Conservation (phyloP, 1,284 basidiomycete species). For the Agaricales sp. region DNA sequence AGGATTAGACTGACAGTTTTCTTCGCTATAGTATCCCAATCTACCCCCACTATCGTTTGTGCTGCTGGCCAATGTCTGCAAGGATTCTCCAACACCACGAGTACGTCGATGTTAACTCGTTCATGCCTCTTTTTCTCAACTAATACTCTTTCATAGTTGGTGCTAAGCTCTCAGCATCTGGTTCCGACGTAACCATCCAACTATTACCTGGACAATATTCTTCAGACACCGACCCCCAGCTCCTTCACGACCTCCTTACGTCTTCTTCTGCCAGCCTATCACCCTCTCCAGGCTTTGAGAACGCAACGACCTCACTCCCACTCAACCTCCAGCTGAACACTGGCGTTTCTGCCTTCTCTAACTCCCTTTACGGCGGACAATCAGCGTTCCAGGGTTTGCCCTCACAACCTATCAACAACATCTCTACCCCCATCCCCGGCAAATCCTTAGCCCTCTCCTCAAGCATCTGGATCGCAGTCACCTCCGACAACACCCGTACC, state of each 20-base stretch:
- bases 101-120: slow-evolving; percentile 31
- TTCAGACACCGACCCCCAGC: slow-evolving; percentile 54
- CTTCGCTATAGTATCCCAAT: neutral
- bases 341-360: slow-evolving; percentile 51
- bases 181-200: slow-evolving; percentile 39
- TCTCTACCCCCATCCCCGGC: slow-evolving; percentile 39
- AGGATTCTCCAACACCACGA: slow-evolving; percentile 59
- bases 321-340: slow-evolving; percentile 53
- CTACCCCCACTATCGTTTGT: slow-evolving; percentile 45
- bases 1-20: too few relatives aligned
- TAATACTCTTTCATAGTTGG: slow-evolving; percentile 37
- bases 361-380: slow-evolving; percentile 51
- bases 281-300: slow-evolving; percentile 51
- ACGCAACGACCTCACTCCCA: slow-evolving; percentile 45
- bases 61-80: slow-evolving; percentile 76
- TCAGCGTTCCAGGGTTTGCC: slow-evolving; percentile 48
- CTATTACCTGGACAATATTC: slow-evolving; percentile 70
- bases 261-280: slow-evolving; percentile 48
- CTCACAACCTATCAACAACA: slow-evolving; percentile 32
- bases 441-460: slow-evolving; percentile 51
- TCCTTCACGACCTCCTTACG: slow-evolving; percentile 56
- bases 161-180: slow-evolving; percentile 45
- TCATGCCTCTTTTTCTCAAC: slow-evolving; percentile 9
- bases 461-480: slow-evolving; percentile 61
- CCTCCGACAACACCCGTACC: slow-evolving; percentile 40